Evolutionary conservation across 1,284 basidiomycete species (phyloP), one percentile per base, ranked within the genome.

Genomic region (Sporisorium graminicola): DNA sequence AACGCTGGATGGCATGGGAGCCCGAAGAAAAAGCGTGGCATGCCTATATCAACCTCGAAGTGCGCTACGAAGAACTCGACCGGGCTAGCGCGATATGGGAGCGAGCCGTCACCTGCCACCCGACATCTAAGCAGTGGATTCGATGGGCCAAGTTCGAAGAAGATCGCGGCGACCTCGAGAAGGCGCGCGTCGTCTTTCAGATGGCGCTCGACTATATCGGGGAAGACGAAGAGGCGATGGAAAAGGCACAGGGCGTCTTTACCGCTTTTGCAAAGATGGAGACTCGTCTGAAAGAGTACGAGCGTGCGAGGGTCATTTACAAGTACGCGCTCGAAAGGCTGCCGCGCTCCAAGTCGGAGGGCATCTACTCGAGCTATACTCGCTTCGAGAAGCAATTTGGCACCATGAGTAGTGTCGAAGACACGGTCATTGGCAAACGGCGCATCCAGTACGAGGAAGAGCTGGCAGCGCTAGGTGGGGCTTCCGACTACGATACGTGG

Each of bases 21-120:
- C 97, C 97, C 0, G 94, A 98, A 82, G 97, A 99, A 90, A 98
- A 98, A 88, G 95, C 96, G 7, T 99, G 96, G 97, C 93, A 94
- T 84, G 94, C 94, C 13, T 99, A 97, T 87, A 94, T 99, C 96
- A 98, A 88, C 88, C 78, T 99, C 86, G 97, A 99, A 87, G 91
- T 93, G 83, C 90, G 96, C 52, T 99, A 99, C 86, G 89, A 92
- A 74, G 97, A 99, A 87, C 87, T 91, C 42, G 96, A 98, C 80
- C 89, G 95, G 13, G 96, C 95, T 2, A 96, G 94, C 77, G 89
- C 91, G 24, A 92, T 99, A 51, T 98, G 97, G 87, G 96, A 98
- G 86, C 89, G 97, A 16, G 95, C 95, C 91, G 92, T 99, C 73
- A 94, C 91, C 5, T 91, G 95, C 58, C 89, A 96, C 66, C 95